A percentile compares a stretch with the other conserved stretches of the same genome.
Evolutionary conservation across 2,329 filamentous ascomycete species (phyloP).

Genomic region (Neonectria magnoliae): DNA sequence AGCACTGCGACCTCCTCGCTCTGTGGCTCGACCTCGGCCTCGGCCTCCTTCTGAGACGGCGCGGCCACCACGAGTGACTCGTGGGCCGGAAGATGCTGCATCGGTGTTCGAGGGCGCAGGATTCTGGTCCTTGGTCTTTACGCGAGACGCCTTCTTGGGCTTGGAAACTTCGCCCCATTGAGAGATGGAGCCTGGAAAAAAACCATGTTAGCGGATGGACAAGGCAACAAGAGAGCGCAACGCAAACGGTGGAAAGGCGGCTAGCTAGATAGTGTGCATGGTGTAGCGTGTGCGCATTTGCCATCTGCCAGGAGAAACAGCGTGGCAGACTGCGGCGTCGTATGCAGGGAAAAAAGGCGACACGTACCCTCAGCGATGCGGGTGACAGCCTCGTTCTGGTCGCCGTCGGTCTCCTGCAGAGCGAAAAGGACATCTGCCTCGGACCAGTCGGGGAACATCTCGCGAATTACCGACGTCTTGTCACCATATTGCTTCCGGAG

Average conservation of each 20-base stretch:
- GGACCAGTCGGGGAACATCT: conserved; percentile 95
- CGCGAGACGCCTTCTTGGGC: conserved; percentile 79
- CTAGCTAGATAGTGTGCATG: conserved; percentile 1
- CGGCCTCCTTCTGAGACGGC: conserved; percentile 69
- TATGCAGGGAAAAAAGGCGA: conserved; percentile 27
- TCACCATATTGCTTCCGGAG: conserved; percentile 89
- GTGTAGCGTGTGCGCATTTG: conserved; percentile 19
- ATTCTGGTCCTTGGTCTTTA: conserved; percentile 75
- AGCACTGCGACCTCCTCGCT: conserved; percentile 69
- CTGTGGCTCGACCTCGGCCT: conserved; percentile 69
- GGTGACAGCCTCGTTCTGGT: conserved; percentile 78
- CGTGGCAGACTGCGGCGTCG: conserved; percentile 29
- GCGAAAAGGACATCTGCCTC: conserved; percentile 94
- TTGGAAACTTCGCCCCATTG: conserved; percentile 88
- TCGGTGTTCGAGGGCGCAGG: conserved; percentile 62
- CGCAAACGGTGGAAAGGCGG: conserved; percentile 14
- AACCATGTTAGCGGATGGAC: conserved; percentile 42
- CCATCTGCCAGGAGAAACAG: conserved; percentile 16
- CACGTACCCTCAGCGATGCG: conserved; percentile 80
- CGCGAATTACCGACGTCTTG: conserved; percentile 84
- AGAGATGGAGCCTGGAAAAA: conserved; percentile 73
- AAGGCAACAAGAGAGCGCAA: neutral
- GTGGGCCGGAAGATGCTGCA: conserved; percentile 53
- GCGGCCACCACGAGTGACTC: conserved; percentile 69
- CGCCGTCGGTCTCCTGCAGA: conserved; percentile 86